Conservation (phyloP, 2,329 filamentous ascomycete species). For the Fusarium temperatum region DNA sequence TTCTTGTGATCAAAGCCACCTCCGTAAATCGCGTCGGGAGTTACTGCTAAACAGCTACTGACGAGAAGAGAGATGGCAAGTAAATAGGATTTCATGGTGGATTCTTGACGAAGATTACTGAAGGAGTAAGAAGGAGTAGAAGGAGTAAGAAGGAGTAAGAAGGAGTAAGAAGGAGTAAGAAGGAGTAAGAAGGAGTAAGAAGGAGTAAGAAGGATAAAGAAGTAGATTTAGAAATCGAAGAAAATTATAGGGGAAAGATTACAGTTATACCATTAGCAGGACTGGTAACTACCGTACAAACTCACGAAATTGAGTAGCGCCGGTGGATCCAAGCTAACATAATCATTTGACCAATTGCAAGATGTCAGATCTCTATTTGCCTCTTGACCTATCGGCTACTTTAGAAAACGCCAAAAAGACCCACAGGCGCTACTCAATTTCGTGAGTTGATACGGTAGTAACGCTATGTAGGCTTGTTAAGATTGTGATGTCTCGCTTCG, state of each 20-base stretch:
- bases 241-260: not conserved
- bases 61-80: not conserved
- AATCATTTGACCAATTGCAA: too few relatives aligned
- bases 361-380: too few relatives aligned
- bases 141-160: too few relatives aligned
- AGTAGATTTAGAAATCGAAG: fast-evolving
- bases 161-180: too few relatives aligned
- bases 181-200: not conserved
- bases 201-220: not conserved
- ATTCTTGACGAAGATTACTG: too few relatives aligned
- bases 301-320: too few relatives aligned
- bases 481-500: not conserved
- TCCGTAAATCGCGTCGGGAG: constrained; percentile 34
- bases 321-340: too few relatives aligned
- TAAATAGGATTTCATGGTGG: not conserved
- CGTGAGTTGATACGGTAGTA: too few relatives aligned
- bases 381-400: too few relatives aligned
- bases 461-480: not conserved
- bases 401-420: too few relatives aligned
- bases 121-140: not conserved
- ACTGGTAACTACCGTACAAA: not conserved
- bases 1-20: constrained; percentile 20
- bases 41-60: not conserved
- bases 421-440: too few relatives aligned
- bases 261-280: not conserved